Evolutionary conservation across 1,139 yeast genomes (phyloP), one percentile per base, ranked within the genome.

Genomic region (Yamadazyma kanchanaburiensis): DNA sequence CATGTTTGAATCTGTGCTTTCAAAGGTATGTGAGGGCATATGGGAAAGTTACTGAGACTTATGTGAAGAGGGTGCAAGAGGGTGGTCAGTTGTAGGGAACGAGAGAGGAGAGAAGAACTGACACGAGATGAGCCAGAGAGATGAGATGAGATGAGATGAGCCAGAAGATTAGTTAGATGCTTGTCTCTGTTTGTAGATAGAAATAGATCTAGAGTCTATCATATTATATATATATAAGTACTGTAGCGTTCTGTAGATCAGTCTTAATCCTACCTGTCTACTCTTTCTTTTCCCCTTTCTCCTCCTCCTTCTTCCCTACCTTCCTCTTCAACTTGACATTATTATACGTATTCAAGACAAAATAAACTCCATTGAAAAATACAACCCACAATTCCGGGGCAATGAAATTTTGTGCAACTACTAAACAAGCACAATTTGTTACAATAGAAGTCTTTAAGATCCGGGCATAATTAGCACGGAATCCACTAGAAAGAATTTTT

Each of bases 1-100:
- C 37, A 15, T 87, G 96, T 58, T 71, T 87, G 32, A 75, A 70
- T 41, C 82, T 79, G 53, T 88, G 96, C 55, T 70, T 85, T 51
- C 82, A 82, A 42, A 88, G 87, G 62, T 88, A 86, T 60, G 82
- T 88, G 94, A 74, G 84, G 56, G 79, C 94, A 23, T 88, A 96
- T 96, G 87, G 87, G 51, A 70, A 81, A 32, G 68, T 88, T 31
- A 84, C 95, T 18, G 79, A 77, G 55, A 66, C 86, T 10, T 87
- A 87, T 55, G 76, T 86, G 32, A 55, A 77, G 15, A 74, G 95
- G 56, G 82, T 87, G 46, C 91, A 82, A n/a, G n/a, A n/a, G n/a
- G n/a, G n/a, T n/a, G n/a, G n/a, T n/a, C n/a, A n/a, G n/a, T n/a
- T n/a, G n/a, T n/a, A n/a, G n/a, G n/a, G n/a, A n/a, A n/a, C n/a